A percentile compares a stretch with the other conserved stretches of the same genome.
phyloP scores from a whole-genome alignment of 2,329 filamentous ascomycete genomes.

The Aspergillus sp. region DNA sequence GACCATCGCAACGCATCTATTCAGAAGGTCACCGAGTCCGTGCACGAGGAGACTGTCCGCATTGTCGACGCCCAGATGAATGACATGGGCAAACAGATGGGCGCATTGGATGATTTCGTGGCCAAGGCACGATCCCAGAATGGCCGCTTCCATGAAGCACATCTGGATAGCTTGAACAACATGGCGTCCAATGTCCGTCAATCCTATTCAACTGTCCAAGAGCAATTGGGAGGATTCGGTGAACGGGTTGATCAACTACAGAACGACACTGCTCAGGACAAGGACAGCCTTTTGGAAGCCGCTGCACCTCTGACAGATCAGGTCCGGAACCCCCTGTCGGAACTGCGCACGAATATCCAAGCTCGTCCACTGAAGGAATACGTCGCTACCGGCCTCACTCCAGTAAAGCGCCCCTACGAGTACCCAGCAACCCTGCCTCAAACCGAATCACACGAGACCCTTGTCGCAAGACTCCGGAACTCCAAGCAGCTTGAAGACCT shows the following conservation, averaged over 20 bases:
- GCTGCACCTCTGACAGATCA: slow-evolving; percentile 54
- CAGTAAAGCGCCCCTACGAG: slow-evolving; percentile 71
- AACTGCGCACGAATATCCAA: slow-evolving; percentile 64
- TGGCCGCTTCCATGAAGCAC: slow-evolving; percentile 64
- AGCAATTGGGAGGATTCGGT: slow-evolving; percentile 63
- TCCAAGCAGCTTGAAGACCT: slow-evolving; percentile 28
- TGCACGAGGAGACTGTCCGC: slow-evolving; percentile 82
- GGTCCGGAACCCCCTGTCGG: slow-evolving; percentile 62
- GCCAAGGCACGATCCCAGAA: slow-evolving; percentile 75
- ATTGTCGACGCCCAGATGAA: slow-evolving; percentile 85
- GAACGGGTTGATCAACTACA: slow-evolving; percentile 63
- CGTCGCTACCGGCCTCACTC: slow-evolving; percentile 75
- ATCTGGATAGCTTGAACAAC: slow-evolving; percentile 57
- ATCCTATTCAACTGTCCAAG: slow-evolving; percentile 64
- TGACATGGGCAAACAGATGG: slow-evolving; percentile 82
- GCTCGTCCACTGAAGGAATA: slow-evolving; percentile 68
- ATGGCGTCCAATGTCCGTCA: slow-evolving; percentile 63
- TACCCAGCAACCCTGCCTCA: slow-evolving; percentile 73
- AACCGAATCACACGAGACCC: slow-evolving; percentile 57
- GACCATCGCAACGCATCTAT: slow-evolving; percentile 77
- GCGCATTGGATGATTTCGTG: slow-evolving; percentile 84
- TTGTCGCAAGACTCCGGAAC: slow-evolving; percentile 48
- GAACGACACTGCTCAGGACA: slow-evolving; percentile 58
- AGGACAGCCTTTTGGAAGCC: slow-evolving; percentile 51
- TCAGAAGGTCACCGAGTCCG: slow-evolving; percentile 72